Conservation (phyloP, 352 stramenopile genomes). For the Thraustotheca clavata region DNA sequence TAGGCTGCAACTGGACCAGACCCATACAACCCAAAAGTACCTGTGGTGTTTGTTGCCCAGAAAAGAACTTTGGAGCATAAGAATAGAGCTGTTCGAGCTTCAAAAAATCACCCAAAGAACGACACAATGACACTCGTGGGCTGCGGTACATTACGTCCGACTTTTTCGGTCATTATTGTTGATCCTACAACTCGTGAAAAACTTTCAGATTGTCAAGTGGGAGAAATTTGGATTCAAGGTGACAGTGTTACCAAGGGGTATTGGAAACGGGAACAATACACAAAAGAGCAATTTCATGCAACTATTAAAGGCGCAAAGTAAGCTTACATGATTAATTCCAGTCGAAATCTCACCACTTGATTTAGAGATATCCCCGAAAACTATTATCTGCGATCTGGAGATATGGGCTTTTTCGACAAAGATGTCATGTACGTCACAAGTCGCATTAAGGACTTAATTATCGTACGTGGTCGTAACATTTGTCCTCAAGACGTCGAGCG, state of each 20-base stretch:
- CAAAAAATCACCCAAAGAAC: conserved; percentile 20
- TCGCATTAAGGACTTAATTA: conserved; percentile 98
- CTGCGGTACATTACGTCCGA: conserved; percentile 70
- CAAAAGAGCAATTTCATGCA: conserved; percentile 60
- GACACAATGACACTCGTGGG: conserved; percentile 53
- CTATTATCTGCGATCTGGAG: too few species aligned
- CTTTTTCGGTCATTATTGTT: conserved; percentile 58
- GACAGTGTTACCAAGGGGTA: conserved; percentile 61
- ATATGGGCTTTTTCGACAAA: too few species aligned
- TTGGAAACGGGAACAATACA: conserved; percentile 59
- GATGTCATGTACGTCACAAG: conserved; percentile 41
- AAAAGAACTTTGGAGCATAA: conserved; percentile 54
- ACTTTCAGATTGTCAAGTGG: conserved; percentile 47
- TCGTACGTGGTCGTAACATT: conserved; percentile 98
- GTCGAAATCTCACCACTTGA: too few species aligned
- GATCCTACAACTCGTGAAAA: conserved; percentile 43
- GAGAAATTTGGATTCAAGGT: conserved; percentile 92
- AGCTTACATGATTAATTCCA: too few species aligned
- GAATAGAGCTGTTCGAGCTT: conserved; percentile 32
- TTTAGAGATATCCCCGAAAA: not conserved
- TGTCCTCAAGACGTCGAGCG: conserved; percentile 70
- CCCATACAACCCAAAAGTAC: conserved; percentile 35
- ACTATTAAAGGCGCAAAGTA: conserved; percentile 34
- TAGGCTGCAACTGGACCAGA: conserved; percentile 68
- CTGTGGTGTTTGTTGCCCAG: conserved; percentile 50